These are phyloP conservation scores for Pachysolen tannophilus DNA, from an alignment of 805 yeast species.

Conservation along the genomic window DNA sequence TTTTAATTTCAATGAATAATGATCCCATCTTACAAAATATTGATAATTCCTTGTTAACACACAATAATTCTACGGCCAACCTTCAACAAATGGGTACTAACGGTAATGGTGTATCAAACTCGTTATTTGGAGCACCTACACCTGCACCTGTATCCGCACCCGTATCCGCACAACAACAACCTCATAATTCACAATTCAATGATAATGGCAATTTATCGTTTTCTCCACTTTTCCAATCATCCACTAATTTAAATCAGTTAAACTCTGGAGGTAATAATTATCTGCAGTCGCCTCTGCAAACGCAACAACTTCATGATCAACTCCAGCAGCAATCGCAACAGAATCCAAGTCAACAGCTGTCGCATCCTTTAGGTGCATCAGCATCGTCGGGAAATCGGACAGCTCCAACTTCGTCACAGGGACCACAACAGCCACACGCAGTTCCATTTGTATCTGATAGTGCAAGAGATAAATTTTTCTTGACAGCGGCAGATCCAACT, in stretches of 20 bases:
- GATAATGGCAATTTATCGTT: not conserved
- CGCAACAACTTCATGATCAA: constrained; percentile 9
- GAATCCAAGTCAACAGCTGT: constrained; percentile 9
- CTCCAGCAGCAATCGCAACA: constrained; percentile 9
- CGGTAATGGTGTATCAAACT: constrained; percentile 1
- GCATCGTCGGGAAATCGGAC: too few relatives aligned
- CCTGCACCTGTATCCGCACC: not conserved
- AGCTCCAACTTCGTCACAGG: constrained; percentile 2
- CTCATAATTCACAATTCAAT: not conserved
- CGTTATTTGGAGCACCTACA: not conserved
- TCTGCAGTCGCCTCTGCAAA: constrained; percentile 7
- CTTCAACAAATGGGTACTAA: not conserved
- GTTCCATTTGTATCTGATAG: constrained; percentile 48
- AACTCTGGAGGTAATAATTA: not conserved
- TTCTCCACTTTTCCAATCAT: constrained; percentile 7
- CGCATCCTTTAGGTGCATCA: constrained; percentile 4
- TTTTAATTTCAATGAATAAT: constrained; percentile 36
- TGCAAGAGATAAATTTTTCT: constrained; percentile 85
- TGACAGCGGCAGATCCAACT: constrained; percentile 96
- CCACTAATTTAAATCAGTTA: constrained; percentile 1
- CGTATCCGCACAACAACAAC: not conserved
- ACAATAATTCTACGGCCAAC: not conserved
- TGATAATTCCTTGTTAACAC: constrained; percentile 15
- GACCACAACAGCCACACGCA: not conserved
- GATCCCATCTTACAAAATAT: constrained; percentile 28